phyloP scores from a whole-genome alignment of 768 basidiomycete species.

The Cubamyces lactineus region DNA sequence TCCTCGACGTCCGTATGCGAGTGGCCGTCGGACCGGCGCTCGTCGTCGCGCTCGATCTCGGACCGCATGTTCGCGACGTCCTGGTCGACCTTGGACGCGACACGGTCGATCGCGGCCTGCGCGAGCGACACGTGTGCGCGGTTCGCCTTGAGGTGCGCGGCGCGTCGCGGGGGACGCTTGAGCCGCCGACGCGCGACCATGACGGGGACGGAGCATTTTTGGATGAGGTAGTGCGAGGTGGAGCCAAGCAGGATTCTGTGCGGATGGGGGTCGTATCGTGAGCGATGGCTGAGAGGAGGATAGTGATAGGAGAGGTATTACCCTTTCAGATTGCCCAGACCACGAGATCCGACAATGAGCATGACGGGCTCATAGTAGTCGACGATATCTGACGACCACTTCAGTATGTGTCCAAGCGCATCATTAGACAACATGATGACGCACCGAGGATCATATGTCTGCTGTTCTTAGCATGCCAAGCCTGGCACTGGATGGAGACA shows the following conservation, averaged over 20 bases:
- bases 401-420: neutral
- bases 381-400: constrained; percentile 61
- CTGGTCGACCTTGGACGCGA: constrained; percentile 82
- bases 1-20: constrained; percentile 26
- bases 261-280: constrained; percentile 8
- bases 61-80: constrained; percentile 83
- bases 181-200: constrained; percentile 95
- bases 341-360: constrained; percentile 95
- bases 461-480: constrained; percentile 96
- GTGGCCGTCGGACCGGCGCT: constrained; percentile 32
- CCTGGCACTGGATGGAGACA: constrained; percentile 88
- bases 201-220: constrained; percentile 94
- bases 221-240: constrained; percentile 92
- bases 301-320: constrained; percentile 38
- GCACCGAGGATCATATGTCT: constrained; percentile 84
- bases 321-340: constrained; percentile 87
- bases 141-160: constrained; percentile 80
- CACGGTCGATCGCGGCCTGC: constrained; percentile 84
- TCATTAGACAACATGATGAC: neutral
- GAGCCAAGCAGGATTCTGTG: constrained; percentile 88
- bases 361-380: constrained; percentile 87
- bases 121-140: constrained; percentile 85
- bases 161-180: constrained; percentile 81
- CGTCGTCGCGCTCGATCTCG: constrained; percentile 73
- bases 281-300: neutral